Base-by-base conservation (phyloP, 352 stramenopile genomes). In the Phytophthora litchii region DNA sequence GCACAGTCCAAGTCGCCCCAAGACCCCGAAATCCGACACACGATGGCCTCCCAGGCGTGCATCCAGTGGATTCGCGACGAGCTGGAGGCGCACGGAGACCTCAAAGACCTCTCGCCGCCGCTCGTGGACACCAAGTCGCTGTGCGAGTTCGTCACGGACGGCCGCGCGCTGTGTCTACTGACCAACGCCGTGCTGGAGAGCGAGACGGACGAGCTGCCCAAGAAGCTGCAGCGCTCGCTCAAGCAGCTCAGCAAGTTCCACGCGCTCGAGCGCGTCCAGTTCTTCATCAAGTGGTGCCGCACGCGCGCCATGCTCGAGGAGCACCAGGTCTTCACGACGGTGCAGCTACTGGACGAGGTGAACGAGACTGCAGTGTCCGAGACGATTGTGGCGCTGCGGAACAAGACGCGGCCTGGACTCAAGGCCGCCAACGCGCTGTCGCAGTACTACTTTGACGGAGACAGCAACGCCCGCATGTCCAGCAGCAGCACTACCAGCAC, bases 251-350 rank as follows among this genome's bases (percentile, higher is more conserved):
- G 81, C 52, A 92, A 85, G 32, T 94, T 92, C 69, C 80, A 94
- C 72, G 71, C 80, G 31, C 70, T 94, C 21, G 86, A 94, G 53
- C 82, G 86, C 51, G 75, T 94, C n/a, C 83, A 91, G 58, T 91
- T 88, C 60, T 94, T 92, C 56, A 85, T 94, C 68, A 86, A 86
- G 40, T 94, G 86, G 86, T 91, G 81, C 27, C 81, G 86, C 50
- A 48, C 68, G 5, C 60, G 67, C 20, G 78, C 67, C 12, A 50
- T 61, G 32, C 67, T 94, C 4, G 83, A 90, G 45, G 85, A 91
- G 54, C 74, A 91, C 42, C 52, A 83, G 35, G 71, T 92, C 11
- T 92, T 94, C 60, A 89, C 83, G 32, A 88, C 81, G 1, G 83
- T 91, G 31, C 83, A 94, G 51, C 58, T 94, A 37, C 54, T 94